Evolutionary conservation across 371 early-diverging fungal genomes (phyloP), one percentile per base, ranked within the genome.

Genomic region (Rhizomucor pusillus): DNA sequence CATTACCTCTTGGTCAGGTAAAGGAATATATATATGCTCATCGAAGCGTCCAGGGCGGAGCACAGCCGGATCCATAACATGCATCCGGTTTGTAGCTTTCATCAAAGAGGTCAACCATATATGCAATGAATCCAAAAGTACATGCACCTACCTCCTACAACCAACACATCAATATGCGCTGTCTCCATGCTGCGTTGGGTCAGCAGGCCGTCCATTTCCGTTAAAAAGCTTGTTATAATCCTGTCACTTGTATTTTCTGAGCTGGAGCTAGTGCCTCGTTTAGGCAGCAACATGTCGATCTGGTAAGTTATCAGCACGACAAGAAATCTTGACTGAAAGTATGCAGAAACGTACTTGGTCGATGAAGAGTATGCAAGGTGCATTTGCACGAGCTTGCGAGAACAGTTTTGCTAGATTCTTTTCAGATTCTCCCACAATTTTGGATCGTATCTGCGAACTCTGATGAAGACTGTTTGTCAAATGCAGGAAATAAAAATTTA

Each of bases 41-140:
- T 99, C 99, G 47, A 99, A 86, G 56, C 99, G 93, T 22, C 99
- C 99, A 37, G 99, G 99, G 62, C 98, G 81, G 64, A 99, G 66
- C 59, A 99, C 90, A 55, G 99, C 92, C 20, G 95, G 81, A 80
- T 99, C 97, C 29, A 99, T 89, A 22, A 84, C 81, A 44, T 94
- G 84, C 2, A 81, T 82, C 10, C 86, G 76, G 53, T 78, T 85
- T 39, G 84, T 84, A 6, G 83, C 86, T 80, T 67, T 43, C 14
- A 11, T 47, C 18, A 58, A 20, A 29, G 22, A 43, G 5, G 16
- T 20, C 47, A 33, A 14, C 7, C 33, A 22, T 24, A 43, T 9
- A 48, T 6, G 41, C 10, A 9, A 49, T 20, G 12, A 14, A 45
- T 19, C 29, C n/a, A 25, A 13, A 23, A 46, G 19, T 14, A 33